These are phyloP conservation scores for Pseudozyma hubeiensis DNA, from an alignment of 1,284 basidiomycete species.

Conservation along the genomic window DNA sequence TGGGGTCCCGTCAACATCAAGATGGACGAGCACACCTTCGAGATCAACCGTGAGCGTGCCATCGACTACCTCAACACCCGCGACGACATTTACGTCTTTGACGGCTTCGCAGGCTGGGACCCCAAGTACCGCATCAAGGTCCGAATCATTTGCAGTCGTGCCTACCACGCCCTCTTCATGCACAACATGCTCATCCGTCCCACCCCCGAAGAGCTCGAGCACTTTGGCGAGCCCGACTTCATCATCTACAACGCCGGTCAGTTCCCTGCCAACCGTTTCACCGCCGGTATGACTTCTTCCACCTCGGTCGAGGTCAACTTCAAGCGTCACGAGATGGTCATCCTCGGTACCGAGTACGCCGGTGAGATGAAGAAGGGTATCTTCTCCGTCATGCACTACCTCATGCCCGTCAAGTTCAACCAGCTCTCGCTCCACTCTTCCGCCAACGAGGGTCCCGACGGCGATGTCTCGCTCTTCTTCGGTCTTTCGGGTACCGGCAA, in stretches of 20 bases:
- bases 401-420: constrained; percentile 98
- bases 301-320: constrained; percentile 99
- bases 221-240: constrained; percentile 98
- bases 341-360: constrained; percentile 98
- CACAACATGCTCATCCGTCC: constrained; percentile 94
- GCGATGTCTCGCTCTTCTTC: constrained; percentile 98
- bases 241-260: constrained; percentile 99
- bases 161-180: constrained; percentile 99
- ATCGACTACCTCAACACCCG: constrained; percentile 98
- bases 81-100: constrained; percentile 98
- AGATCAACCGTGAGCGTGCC: constrained; percentile 99
- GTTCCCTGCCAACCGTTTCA: constrained; percentile 99
- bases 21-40: constrained; percentile 97
- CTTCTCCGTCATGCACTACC: constrained; percentile 99
- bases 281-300: constrained; percentile 98
- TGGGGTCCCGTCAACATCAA: constrained; percentile 99
- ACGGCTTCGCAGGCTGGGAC: constrained; percentile 98
- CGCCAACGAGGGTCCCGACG: constrained; percentile 91
- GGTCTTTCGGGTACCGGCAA: constrained; percentile 98
- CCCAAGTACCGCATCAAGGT: constrained; percentile 99
- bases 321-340: constrained; percentile 99
- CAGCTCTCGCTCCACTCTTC: constrained; percentile 99
- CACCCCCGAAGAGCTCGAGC: constrained; percentile 89
- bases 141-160: constrained; percentile 96
- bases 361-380: constrained; percentile 99